These are phyloP conservation scores for Cladophialophora bantiana DNA, from an alignment of 2,329 filamentous ascomycete species.

Conservation along the genomic window DNA sequence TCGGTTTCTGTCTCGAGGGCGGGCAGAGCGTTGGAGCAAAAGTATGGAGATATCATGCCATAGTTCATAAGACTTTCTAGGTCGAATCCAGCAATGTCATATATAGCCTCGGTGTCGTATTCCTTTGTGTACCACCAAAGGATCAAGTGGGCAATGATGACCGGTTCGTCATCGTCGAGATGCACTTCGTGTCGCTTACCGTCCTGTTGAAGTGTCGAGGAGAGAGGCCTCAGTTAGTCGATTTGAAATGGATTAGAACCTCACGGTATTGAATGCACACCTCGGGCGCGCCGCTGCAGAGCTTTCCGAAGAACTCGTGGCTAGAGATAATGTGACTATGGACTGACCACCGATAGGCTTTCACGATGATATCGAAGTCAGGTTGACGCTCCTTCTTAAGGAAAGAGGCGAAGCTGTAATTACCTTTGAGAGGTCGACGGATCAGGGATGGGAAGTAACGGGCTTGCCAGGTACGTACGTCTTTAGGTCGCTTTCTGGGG, in stretches of 20 bases:
- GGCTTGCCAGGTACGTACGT: neutral
- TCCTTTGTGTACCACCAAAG: conserved; percentile 24
- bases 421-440: neutral
- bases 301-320: conserved; percentile 4
- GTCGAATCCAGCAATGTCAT: neutral
- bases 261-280: neutral
- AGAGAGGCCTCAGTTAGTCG: neutral
- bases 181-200: conserved; percentile 5
- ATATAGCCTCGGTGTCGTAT: conserved; percentile 6
- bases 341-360: conserved; percentile 19
- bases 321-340: conserved; percentile 9
- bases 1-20: neutral
- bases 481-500: conserved; percentile 3
- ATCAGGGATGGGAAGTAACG: neutral
- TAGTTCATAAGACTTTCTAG: conserved; percentile 12
- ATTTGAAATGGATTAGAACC: neutral
- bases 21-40: neutral
- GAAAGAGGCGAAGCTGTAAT: conserved; percentile 19
- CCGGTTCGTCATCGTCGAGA: conserved; percentile 25
- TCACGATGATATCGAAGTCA: conserved; percentile 18
- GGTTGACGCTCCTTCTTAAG: conserved; percentile 22
- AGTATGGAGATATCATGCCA: neutral
- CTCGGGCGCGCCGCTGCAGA: neutral
- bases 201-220: neutral
- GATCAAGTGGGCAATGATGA: conserved; percentile 29